Evolutionary conservation across 2,329 filamentous ascomycete genomes (phyloP).

Genomic region (Didymella glomerata): DNA sequence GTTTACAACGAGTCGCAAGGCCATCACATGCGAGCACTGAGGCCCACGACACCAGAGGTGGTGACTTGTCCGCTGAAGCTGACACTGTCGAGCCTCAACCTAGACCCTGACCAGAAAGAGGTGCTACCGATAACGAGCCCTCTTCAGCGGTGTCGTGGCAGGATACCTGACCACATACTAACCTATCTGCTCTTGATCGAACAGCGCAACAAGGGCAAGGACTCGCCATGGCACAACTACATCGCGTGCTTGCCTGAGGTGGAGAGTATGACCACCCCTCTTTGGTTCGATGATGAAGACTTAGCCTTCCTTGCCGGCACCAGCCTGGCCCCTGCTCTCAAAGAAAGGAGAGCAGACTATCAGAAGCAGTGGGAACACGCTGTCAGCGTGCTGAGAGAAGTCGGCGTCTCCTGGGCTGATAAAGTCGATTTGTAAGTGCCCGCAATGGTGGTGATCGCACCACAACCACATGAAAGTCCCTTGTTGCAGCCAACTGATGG

Average conservation of each 20-base stretch:
- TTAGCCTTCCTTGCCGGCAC: slow-evolving; percentile 48
- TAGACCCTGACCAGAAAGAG: slow-evolving; percentile 38
- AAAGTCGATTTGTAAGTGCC: slow-evolving; percentile 39
- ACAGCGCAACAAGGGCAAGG: slow-evolving; percentile 37
- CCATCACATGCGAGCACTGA: slow-evolving; percentile 43
- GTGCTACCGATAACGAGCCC: slow-evolving; percentile 39
- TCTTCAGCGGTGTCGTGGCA: slow-evolving; percentile 36
- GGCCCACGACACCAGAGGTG: slow-evolving; percentile 33
- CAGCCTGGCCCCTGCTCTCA: slow-evolving; percentile 41
- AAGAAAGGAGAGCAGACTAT: slow-evolving; percentile 32
- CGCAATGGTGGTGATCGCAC: not conserved
- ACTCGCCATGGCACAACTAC: slow-evolving; percentile 49
- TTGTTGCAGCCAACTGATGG: not conserved
- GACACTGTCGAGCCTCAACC: slow-evolving; percentile 49
- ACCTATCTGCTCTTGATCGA: slow-evolving; percentile 50
- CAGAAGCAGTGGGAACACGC: slow-evolving; percentile 39
- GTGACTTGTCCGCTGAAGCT: slow-evolving; percentile 46
- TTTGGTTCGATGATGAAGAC: slow-evolving; percentile 50
- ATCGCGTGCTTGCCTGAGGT: slow-evolving; percentile 46
- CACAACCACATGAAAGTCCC: not conserved
- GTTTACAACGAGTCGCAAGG: slow-evolving; percentile 37
- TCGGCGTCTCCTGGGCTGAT: slow-evolving; percentile 27
- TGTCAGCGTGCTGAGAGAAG: slow-evolving; percentile 29
- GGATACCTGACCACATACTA: slow-evolving; percentile 45
- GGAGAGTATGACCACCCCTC: slow-evolving; percentile 47